Base-by-base conservation (phyloP, 352 stramenopile genomes). In the Globisporangium sylvaticum region DNA sequence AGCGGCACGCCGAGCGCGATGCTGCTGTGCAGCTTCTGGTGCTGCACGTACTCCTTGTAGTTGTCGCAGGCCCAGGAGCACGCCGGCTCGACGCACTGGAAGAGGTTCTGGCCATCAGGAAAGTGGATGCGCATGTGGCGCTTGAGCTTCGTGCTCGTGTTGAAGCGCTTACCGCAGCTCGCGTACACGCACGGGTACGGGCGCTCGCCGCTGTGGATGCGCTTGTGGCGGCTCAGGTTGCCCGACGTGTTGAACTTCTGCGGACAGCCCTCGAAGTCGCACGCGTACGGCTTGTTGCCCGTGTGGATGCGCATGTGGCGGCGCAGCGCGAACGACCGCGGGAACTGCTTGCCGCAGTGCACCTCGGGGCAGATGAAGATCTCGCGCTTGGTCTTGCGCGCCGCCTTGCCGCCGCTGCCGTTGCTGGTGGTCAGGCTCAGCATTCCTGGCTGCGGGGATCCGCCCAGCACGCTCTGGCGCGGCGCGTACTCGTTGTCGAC, bases 101-200 rank as follows among this genome's bases (percentile, higher is more conserved):
- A 94, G 44, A 92, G 66, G 63, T 90, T 87, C 44, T 89, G 76
- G 15, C 80, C 86, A 9, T 94, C 82, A 0, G 86, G 86, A 57
- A 91, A 95, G 68, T 96, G 88, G 68, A 91, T 91, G 62, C 87
- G 86, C 84, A 94, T 92, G 73, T 96, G 88, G n/a, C 88, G 78
- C 75, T 94, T 93, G 53, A 96, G 78, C 74, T 96, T 96, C 14
- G 87, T 94, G 74, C 85, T 94, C 34, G 87, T 96, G 72, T 93
- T 94, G 66, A 96, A 96, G 44, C 81, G 78, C 69, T 96, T 96
- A 66, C 79, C 83, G 72, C 88, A 96, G 12, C 66, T 88, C 14
- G 81, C 68, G 54, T 90, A 91, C 52, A 87, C 80, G 52, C 88
- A 96, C 31, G 83, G 80, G 68, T 94, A 96, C 29, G 88, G 88